phyloP scores from a whole-genome alignment of 345 rosid genomes.

The Theobroma cacao region DNA sequence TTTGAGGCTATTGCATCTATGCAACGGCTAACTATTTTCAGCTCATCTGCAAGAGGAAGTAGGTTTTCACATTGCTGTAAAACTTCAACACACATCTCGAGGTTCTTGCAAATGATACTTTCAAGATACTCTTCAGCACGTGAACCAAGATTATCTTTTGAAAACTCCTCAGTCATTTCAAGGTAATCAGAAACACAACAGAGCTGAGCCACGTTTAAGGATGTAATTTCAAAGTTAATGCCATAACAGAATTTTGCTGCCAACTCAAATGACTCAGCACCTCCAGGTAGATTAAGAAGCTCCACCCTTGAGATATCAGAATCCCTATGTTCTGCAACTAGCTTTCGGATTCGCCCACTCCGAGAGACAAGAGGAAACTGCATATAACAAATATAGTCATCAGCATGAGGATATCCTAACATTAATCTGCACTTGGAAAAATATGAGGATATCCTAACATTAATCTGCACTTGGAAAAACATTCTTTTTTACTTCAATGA shows the following conservation, averaged over 20 bases:
- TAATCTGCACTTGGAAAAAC: background rate
- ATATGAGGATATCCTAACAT: background rate
- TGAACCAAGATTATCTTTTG: conserved; percentile 80
- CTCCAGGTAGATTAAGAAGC: conserved; percentile 91
- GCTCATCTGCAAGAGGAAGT: conserved; percentile 92
- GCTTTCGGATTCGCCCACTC: conserved; percentile 77
- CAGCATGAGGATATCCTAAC: background rate
- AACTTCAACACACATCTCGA: conserved; percentile 86
- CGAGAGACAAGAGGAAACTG: conserved; percentile 96
- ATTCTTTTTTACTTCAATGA: background rate
- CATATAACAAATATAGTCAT: conserved; percentile 18
- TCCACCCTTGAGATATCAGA: conserved; percentile 85
- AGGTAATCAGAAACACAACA: conserved; percentile 85
- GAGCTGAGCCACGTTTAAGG: conserved; percentile 84
- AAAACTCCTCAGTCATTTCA: conserved; percentile 89
- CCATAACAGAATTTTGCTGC: conserved; percentile 97
- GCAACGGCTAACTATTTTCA: conserved; percentile 72
- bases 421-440: background rate
- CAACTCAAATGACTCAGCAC: conserved; percentile 73
- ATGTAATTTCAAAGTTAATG: conserved; percentile 84
- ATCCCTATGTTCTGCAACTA: conserved; percentile 88
- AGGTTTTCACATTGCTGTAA: conserved; percentile 83
- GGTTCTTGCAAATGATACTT: conserved; percentile 78
- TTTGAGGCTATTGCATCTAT: conserved; percentile 91
- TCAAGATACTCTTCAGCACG: conserved; percentile 91